phyloP scores from a whole-genome alignment of 192 early-diverging fungal genomes.

The Backusella sp. region DNA sequence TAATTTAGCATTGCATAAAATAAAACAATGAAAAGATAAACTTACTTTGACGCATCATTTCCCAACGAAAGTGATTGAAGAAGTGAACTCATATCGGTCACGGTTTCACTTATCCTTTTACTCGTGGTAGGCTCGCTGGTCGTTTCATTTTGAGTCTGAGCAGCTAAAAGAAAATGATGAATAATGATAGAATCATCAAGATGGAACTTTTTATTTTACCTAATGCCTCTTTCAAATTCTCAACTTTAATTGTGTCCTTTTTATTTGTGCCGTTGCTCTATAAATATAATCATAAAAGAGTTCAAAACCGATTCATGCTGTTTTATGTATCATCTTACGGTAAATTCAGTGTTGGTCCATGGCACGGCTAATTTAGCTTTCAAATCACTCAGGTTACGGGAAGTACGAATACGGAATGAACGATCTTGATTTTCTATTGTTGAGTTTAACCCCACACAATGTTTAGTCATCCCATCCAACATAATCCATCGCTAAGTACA shows the following conservation, averaged over 20 bases:
- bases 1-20: background rate
- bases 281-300: background rate
- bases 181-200: background rate
- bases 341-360: constrained; percentile 24
- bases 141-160: constrained; percentile 1
- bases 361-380: constrained; percentile 33
- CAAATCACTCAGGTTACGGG: constrained; percentile 29
- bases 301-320: background rate
- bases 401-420: constrained; percentile 32
- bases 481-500: background rate
- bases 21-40: background rate
- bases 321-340: constrained; percentile 4
- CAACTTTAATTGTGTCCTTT: constrained; percentile 31
- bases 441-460: background rate
- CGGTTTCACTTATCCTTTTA: constrained; percentile 6
- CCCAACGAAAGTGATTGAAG: constrained; percentile 13
- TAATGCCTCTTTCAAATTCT: constrained; percentile 35
- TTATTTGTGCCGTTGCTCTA: constrained; percentile 12
- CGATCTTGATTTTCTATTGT: constrained; percentile 22
- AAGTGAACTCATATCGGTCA: constrained; percentile 23
- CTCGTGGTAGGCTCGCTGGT: background rate
- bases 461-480: background rate
- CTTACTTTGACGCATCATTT: background rate
- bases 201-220: background rate
- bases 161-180: background rate